phyloP scores from a whole-genome alignment of 345 rosid genomes.

The Brassica incana region DNA sequence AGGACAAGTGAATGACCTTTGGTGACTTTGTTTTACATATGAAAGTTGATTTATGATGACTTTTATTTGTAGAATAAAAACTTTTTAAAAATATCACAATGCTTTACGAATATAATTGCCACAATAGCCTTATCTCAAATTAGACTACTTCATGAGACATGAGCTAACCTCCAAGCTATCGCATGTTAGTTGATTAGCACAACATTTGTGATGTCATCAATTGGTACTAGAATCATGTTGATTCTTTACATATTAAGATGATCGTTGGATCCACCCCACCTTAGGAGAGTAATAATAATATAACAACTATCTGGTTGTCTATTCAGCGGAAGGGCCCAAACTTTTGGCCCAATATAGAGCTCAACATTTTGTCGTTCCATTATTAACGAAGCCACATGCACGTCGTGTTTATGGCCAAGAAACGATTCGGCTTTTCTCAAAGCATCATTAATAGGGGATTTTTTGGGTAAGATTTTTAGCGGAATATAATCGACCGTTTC shows the following conservation, averaged over 20 bases:
- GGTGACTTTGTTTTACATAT: not conserved
- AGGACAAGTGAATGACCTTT: not conserved
- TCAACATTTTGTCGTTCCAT: not conserved
- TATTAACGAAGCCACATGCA: not conserved
- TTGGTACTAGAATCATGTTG: not conserved
- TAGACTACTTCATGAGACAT: too few relatives aligned
- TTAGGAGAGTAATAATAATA: not conserved
- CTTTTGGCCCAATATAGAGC: not conserved
- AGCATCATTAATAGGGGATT: too few relatives aligned
- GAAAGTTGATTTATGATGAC: not conserved
- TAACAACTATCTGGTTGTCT: not conserved
- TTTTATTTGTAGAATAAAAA: not conserved
- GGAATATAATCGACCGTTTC: too few relatives aligned
- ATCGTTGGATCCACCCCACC: not conserved
- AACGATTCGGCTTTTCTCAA: not conserved
- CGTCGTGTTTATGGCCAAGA: not conserved
- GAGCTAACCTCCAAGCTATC: not conserved
- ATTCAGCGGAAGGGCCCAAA: slow-evolving; percentile 8
- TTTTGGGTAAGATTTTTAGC: too few relatives aligned
- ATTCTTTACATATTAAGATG: not conserved
- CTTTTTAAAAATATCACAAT: not conserved
- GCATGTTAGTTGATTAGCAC: not conserved
- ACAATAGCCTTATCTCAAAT: not conserved
- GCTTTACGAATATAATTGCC: not conserved
- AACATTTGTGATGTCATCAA: not conserved